Percentiles rank a stretch among this genome's conserved stretches.
phyloP scores from a whole-genome alignment of 495 filamentous ascomycete genomes.

The Neurospora discreta region DNA sequence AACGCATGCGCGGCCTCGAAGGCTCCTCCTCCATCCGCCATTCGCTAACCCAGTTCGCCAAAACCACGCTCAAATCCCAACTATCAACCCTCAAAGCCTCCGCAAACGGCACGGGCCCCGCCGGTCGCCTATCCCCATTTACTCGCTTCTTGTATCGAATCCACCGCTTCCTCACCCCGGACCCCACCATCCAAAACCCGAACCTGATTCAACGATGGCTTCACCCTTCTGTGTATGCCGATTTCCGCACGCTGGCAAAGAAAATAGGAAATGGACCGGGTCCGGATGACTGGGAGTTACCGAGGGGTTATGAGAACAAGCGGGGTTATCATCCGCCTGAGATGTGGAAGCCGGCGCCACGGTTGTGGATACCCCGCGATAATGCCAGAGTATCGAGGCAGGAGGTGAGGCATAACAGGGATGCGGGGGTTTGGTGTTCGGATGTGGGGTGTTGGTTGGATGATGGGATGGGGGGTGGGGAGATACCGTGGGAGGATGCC shows the following conservation, averaged over 20 bases:
- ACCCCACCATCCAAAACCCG: constrained; percentile 12
- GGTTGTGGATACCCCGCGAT: constrained; percentile 62
- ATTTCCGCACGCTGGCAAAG: constrained; percentile 51
- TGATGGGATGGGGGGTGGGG: constrained; percentile 20
- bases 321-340: constrained; percentile 60
- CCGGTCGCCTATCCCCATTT: fast-evolving
- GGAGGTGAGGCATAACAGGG: constrained; percentile 48
- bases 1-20: constrained; percentile 21
- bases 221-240: constrained; percentile 52
- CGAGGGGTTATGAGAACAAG: constrained; percentile 36
- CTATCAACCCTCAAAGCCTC: constrained; percentile 5
- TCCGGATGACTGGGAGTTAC: constrained; percentile 32
- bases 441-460: constrained; percentile 57
- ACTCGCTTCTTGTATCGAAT: constrained; percentile 14
- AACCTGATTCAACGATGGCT: constrained; percentile 46
- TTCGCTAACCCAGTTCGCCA: constrained; percentile 9
- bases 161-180: constrained; percentile 14
- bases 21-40: constrained; percentile 22
- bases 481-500: background rate
- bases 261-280: constrained; percentile 42
- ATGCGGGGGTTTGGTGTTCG: constrained; percentile 40
- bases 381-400: constrained; percentile 50
- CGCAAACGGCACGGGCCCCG: constrained; percentile 4
- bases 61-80: constrained; percentile 5
- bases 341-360: constrained; percentile 45